A percentile compares a stretch with the other conserved stretches of the same genome.
Evolutionary conservation across 169 alveolate species (phyloP).

Genomic region (Hammondia hammondi): DNA sequence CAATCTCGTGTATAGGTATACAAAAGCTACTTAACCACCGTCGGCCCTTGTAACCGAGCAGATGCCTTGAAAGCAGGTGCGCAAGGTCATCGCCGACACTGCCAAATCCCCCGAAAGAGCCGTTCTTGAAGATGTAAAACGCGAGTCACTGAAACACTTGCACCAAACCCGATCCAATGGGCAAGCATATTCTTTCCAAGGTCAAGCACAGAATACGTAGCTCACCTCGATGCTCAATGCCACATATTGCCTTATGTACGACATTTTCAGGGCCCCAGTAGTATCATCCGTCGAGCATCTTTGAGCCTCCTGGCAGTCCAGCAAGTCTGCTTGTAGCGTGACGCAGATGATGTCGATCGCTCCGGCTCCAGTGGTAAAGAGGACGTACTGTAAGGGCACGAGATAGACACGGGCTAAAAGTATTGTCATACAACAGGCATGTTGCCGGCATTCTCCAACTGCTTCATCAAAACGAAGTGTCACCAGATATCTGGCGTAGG

Average conservation of each 20-base stretch:
- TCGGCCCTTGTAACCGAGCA: no score
- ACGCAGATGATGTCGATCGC: not conserved
- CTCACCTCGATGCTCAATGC: constrained; percentile 3
- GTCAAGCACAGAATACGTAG: not conserved
- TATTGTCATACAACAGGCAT: no score
- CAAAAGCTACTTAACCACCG: no score
- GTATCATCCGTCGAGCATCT: not conserved
- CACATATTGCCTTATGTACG: not conserved
- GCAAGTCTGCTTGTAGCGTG: not conserved
- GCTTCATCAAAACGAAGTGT: no score
- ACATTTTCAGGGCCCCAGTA: not conserved
- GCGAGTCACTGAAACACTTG: no score
- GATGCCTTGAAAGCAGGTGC: no score
- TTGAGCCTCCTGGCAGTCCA: not conserved
- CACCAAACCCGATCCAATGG: not conserved
- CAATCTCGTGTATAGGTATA: not conserved
- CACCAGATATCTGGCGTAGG: no score
- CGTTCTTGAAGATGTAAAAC: no score
- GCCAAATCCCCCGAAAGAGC: no score
- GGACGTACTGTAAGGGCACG: not conserved
- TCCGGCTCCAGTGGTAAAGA: not conserved
- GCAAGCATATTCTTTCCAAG: not conserved
- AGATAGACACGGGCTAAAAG: not conserved
- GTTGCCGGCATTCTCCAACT: no score
- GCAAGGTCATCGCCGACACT: no score